A percentile compares a stretch with the other conserved stretches of the same genome.
Conservation (phyloP, 176 grass and related monocot genomes). For the Eremochloa ophiuroides region DNA sequence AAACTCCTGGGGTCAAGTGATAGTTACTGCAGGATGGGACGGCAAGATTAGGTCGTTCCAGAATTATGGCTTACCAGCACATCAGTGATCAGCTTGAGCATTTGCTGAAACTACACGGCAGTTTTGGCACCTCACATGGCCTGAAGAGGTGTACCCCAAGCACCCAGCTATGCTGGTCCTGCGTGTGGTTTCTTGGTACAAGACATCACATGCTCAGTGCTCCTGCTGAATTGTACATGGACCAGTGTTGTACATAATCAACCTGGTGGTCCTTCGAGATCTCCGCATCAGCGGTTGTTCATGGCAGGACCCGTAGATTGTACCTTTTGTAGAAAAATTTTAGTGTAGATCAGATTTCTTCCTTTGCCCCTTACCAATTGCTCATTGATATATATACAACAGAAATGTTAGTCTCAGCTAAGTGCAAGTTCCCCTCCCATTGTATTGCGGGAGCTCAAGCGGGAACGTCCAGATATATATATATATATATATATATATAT, state of each 20-base stretch:
- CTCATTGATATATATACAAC: constrained; percentile 37
- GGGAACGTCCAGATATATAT: constrained; percentile 15
- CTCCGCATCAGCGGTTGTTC: constrained; percentile 48
- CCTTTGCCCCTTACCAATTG: background rate
- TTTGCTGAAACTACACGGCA: constrained; percentile 23
- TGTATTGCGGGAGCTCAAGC: constrained; percentile 16
- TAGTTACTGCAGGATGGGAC: constrained; percentile 83
- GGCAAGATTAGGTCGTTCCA: constrained; percentile 75
- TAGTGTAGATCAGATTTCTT: constrained; percentile 50
- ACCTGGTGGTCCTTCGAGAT: constrained; percentile 50
- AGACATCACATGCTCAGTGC: constrained; percentile 67
- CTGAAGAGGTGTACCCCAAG: constrained; percentile 23
- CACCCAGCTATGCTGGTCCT: constrained; percentile 49
- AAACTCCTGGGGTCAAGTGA: constrained; percentile 84
- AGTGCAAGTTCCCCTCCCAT: constrained; percentile 42
- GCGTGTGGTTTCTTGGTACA: constrained; percentile 54
- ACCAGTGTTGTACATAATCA: constrained; percentile 53
- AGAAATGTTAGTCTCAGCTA: constrained; percentile 2
- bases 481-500: too few species aligned
- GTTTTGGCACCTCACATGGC: constrained; percentile 44
- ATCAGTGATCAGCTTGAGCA: constrained; percentile 37
- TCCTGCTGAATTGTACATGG: constrained; percentile 50
- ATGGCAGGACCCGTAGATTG: constrained; percentile 48
- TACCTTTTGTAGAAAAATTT: constrained; percentile 53
- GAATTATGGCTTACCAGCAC: constrained; percentile 73